Conservation (phyloP, 768 basidiomycete species). For the Tylopilus plumbeoviolaceoides region DNA sequence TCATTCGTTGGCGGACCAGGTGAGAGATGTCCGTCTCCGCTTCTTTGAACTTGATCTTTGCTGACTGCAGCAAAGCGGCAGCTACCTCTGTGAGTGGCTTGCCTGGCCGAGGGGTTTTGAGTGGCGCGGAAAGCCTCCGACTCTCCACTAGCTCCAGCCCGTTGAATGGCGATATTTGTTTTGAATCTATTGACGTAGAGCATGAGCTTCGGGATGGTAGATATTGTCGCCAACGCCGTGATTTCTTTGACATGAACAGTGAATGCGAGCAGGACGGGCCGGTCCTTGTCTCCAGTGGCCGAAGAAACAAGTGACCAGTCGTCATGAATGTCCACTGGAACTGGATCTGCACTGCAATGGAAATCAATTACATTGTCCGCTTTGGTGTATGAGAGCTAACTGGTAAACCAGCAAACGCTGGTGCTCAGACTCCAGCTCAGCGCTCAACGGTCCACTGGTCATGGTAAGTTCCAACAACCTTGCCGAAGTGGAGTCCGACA, state of each 20-base stretch:
- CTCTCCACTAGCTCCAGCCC: conserved; percentile 72
- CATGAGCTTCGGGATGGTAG: conserved; percentile 74
- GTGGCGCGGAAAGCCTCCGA: conserved; percentile 72
- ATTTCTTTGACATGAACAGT: conserved; percentile 68
- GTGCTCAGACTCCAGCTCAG: conserved; percentile 71
- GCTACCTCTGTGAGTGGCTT: conserved; percentile 83
- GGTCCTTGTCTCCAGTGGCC: conserved; percentile 36
- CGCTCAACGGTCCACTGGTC: conserved; percentile 66
- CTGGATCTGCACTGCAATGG: conserved; percentile 63
- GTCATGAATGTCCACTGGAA: conserved; percentile 70
- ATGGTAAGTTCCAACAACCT: conserved; percentile 71
- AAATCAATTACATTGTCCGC: conserved; percentile 1
- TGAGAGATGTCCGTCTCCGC: conserved; percentile 56
- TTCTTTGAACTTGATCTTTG: conserved; percentile 68
- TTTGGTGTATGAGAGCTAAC: conserved; percentile 37
- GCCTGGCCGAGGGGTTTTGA: conserved; percentile 65
- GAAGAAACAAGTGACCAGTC: conserved; percentile 67
- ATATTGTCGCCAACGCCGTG: conserved; percentile 61
- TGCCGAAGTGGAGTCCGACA: conserved; percentile 32
- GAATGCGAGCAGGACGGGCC: conserved; percentile 70
- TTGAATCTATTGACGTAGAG: conserved; percentile 72
- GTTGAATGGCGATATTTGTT: conserved; percentile 66
- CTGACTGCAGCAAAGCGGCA: conserved; percentile 75
- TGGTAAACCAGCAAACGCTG: conserved; percentile 71
- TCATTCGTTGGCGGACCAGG: conserved; percentile 69